Evolutionary conservation across 2,329 filamentous ascomycete genomes (phyloP).

Genomic region (Pseudocercospora cruenta): DNA sequence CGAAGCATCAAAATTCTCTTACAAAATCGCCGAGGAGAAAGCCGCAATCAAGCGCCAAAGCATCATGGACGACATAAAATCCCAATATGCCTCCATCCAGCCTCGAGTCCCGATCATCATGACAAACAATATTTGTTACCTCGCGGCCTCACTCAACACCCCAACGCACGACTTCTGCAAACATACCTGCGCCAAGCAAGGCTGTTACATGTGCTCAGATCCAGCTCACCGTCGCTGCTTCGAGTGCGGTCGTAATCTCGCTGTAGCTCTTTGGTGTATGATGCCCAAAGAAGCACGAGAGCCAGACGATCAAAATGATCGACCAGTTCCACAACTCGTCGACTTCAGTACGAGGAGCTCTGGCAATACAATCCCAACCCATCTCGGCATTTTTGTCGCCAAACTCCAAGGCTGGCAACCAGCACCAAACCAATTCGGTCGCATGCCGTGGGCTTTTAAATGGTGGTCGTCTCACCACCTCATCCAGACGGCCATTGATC

Average conservation of each 20-base stretch:
- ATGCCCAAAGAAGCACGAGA: background rate
- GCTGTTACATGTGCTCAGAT: slow-evolving; percentile 22
- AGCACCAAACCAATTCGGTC: background rate
- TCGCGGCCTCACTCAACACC: background rate
- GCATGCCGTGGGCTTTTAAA: background rate
- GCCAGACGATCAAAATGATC: background rate
- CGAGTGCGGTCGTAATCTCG: slow-evolving; percentile 20
- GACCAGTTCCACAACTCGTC: background rate
- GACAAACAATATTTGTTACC: background rate
- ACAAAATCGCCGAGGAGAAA: background rate
- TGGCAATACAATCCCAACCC: background rate
- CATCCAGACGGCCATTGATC: background rate
- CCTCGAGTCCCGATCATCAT: background rate
- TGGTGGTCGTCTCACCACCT: background rate
- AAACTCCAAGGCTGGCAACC: background rate
- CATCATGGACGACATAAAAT: background rate
- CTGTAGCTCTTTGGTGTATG: slow-evolving; percentile 8
- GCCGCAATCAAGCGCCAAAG: background rate
- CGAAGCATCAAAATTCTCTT: background rate
- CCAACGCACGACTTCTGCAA: background rate
- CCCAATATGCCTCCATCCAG: background rate
- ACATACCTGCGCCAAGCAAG: slow-evolving; percentile 6
- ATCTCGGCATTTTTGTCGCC: background rate
- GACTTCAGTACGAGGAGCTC: background rate
- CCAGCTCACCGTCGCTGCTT: slow-evolving; percentile 17